Conservation (phyloP, 192 early-diverging fungal genomes). For the Thamnidium elegans region DNA sequence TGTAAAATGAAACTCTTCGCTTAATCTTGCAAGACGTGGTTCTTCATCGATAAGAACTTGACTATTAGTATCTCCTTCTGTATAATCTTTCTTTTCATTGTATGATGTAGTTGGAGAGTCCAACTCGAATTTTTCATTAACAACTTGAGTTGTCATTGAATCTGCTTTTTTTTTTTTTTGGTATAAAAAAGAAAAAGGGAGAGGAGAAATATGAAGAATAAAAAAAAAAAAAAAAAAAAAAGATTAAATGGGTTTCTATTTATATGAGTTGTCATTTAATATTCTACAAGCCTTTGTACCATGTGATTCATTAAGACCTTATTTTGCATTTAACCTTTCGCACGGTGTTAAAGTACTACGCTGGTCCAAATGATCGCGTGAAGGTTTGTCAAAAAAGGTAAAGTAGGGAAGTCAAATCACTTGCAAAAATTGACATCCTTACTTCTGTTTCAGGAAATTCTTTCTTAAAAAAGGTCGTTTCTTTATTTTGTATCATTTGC, state of each 20-base stretch:
- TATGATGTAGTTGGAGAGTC: constrained; percentile 4
- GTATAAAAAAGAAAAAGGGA: not conserved
- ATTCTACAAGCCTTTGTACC: not conserved
- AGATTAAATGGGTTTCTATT: not conserved
- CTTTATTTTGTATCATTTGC: not conserved
- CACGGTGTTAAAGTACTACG: constrained; percentile 4
- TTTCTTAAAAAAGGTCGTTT: constrained; percentile 2
- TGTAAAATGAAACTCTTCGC: constrained; percentile 32
- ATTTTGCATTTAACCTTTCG: constrained; percentile 6
- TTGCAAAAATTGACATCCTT: not conserved
- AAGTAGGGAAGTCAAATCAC: not conserved
- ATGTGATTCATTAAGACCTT: constrained; percentile 2
- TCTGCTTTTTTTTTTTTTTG: not conserved
- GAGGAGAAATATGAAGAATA: not conserved
- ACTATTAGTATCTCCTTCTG: not conserved
- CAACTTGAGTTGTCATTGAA: not conserved
- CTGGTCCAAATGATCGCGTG: not conserved
- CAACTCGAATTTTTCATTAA: constrained; percentile 8
- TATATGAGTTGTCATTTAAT: not conserved
- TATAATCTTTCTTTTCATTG: constrained; percentile 3
- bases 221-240: not conserved
- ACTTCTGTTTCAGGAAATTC: constrained; percentile 10
- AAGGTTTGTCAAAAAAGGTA: too few relatives aligned
- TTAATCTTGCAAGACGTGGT: not conserved
- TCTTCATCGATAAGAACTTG: constrained; percentile 7